Conservation (phyloP, 768 basidiomycete species). For the Lactifluus pinguis region DNA sequence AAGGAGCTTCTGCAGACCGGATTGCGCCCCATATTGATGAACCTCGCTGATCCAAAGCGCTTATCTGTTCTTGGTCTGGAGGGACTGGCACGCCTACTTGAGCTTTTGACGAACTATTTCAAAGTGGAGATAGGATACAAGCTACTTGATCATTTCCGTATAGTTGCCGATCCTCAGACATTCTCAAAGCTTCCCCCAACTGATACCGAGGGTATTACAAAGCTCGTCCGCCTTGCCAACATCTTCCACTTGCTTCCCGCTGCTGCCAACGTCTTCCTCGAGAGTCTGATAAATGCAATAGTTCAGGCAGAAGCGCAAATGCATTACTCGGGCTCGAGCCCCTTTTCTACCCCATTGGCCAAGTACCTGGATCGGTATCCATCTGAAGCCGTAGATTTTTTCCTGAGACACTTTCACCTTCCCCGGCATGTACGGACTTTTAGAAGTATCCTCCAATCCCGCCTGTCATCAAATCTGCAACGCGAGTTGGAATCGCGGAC, state of each 20-base stretch:
- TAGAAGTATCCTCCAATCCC: conserved; percentile 72
- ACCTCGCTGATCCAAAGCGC: conserved; percentile 91
- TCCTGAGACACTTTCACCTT: conserved; percentile 69
- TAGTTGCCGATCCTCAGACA: conserved; percentile 81
- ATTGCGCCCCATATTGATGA: conserved; percentile 93
- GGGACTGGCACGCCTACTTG: conserved; percentile 86
- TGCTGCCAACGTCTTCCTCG: conserved; percentile 86
- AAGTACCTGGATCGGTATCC: conserved; percentile 90
- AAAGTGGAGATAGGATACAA: conserved; percentile 99
- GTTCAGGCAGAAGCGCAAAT: conserved; percentile 89
- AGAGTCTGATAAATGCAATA: conserved; percentile 76
- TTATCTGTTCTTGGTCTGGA: conserved; percentile 88
- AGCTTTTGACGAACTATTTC: conserved; percentile 96
- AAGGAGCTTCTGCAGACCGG: conserved; percentile 94
- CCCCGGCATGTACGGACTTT: conserved; percentile 76
- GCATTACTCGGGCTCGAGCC: conserved; percentile 82
- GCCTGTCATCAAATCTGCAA: conserved; percentile 65
- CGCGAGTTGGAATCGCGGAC: conserved; percentile 59
- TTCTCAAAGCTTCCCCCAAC: conserved; percentile 72
- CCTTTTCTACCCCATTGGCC: conserved; percentile 88
- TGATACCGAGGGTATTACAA: conserved; percentile 86
- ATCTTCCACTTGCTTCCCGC: conserved; percentile 95
- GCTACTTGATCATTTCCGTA: conserved; percentile 90
- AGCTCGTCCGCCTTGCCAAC: conserved; percentile 90
- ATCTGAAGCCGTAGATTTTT: conserved; percentile 73